Conservation (phyloP, 257 asterid genomes). For the Ophiorrhiza pumila region DNA sequence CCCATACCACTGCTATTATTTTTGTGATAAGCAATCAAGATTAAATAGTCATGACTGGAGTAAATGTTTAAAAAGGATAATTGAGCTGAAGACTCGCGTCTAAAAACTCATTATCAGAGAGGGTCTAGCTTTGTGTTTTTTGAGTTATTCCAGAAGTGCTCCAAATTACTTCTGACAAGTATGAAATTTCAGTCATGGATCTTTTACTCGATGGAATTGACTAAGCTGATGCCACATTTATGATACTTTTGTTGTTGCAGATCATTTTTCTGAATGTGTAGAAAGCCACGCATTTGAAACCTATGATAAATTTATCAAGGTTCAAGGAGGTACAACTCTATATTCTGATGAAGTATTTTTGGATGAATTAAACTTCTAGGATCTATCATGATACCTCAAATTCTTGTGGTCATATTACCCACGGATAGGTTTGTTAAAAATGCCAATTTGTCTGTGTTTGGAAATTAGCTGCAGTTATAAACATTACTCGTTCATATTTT, state of each 20-base stretch:
- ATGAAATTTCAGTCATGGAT: neutral
- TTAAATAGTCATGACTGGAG: neutral
- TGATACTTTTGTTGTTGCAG: slow-evolving; percentile 34
- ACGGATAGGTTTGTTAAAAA: neutral
- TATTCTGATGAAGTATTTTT: neutral
- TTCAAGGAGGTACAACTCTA: slow-evolving; percentile 54
- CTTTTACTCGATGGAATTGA: neutral
- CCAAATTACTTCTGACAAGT: neutral
- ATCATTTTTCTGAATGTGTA: slow-evolving; percentile 96
- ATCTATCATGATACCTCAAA: neutral
- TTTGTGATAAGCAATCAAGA: neutral
- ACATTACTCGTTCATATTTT: neutral
- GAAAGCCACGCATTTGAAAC: slow-evolving; percentile 95
- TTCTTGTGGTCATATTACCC: neutral
- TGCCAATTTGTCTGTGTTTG: neutral
- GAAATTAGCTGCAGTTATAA: neutral
- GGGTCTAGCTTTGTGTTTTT: neutral
- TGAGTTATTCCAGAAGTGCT: neutral
- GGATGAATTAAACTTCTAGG: neutral
- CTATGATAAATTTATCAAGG: slow-evolving; percentile 85
- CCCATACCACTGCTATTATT: neutral
- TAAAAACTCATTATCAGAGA: no score
- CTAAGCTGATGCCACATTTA: neutral
- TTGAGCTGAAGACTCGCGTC: neutral
- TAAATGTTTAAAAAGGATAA: neutral